Conservation (phyloP, 2,329 filamentous ascomycete genomes). For the Cytospora schulzeri region DNA sequence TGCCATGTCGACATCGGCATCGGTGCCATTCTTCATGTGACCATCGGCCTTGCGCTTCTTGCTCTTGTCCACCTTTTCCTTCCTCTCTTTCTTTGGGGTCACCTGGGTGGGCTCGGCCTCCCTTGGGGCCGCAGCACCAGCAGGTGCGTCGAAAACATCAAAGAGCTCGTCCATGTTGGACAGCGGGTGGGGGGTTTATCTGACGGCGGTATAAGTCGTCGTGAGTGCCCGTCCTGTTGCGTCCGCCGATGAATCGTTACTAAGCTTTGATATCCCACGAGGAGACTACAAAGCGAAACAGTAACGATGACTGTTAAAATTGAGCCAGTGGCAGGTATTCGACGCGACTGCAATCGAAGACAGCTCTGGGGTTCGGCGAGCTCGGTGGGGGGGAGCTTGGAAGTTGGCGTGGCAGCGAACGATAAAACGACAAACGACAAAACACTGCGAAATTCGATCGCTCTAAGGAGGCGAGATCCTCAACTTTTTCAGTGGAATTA, state of each 20-base stretch:
- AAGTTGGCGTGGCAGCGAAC: background rate
- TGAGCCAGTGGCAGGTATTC: background rate
- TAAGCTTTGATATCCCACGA: background rate
- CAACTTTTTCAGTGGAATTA: background rate
- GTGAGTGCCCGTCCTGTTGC: background rate
- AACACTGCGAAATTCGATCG: background rate
- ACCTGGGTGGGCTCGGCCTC: slow-evolving; percentile 32
- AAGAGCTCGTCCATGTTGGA: slow-evolving; percentile 75
- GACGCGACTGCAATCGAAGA: background rate
- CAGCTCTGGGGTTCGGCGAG: background rate
- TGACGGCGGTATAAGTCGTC: background rate
- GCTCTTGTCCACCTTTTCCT: slow-evolving; percentile 60
- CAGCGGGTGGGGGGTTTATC: background rate
- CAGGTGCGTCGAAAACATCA: slow-evolving; percentile 75
- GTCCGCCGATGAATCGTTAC: background rate
- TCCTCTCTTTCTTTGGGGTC: slow-evolving; percentile 40
- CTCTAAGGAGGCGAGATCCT: background rate
- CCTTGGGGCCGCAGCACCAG: background rate
- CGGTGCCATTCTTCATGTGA: slow-evolving; percentile 62
- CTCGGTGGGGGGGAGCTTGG: background rate
- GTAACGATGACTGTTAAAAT: background rate
- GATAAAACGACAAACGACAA: background rate
- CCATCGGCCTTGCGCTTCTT: slow-evolving; percentile 90
- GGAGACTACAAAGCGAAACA: background rate
- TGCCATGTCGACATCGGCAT: slow-evolving; percentile 46